Evolutionary conservation across 805 yeast genomes (phyloP).

Genomic region (Candida maesae): DNA sequence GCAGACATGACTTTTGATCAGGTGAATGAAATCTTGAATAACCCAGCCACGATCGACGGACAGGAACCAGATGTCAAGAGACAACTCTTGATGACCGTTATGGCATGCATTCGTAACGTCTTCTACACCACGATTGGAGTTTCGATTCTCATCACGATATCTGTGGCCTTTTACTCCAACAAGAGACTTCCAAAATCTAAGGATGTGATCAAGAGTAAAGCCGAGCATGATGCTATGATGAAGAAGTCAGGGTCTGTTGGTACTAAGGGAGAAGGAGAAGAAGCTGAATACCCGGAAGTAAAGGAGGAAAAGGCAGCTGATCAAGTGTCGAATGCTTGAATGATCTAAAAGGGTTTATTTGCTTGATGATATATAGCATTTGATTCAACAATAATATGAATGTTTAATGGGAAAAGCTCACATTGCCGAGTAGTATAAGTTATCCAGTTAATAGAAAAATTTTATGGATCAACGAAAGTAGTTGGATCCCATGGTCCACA

Average conservation of each 20-base stretch:
- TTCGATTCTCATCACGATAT: slow-evolving; percentile 30
- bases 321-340: no score
- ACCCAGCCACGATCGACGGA: neutral
- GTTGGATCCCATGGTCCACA: neutral
- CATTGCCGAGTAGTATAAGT: no score
- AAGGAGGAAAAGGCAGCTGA: slow-evolving; percentile 73
- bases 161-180: slow-evolving; percentile 37
- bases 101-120: slow-evolving; percentile 37
- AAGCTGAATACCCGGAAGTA: slow-evolving; percentile 42
- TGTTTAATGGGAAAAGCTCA: no score
- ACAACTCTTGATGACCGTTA: slow-evolving; percentile 22
- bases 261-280: neutral
- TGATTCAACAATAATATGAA: no score
- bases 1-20: neutral
- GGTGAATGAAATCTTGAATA: neutral
- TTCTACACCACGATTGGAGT: slow-evolving; percentile 40
- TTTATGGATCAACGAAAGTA: slow-evolving; percentile 53
- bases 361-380: no score
- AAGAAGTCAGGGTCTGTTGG: no score
- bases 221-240: slow-evolving; percentile 9
- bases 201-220: slow-evolving; percentile 8
- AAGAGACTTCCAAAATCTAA: slow-evolving; percentile 35
- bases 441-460: no score
- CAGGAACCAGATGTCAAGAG: slow-evolving; percentile 4
- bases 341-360: no score